phyloP scores from a whole-genome alignment of 768 basidiomycete species.

The Serendipita vermifera region DNA sequence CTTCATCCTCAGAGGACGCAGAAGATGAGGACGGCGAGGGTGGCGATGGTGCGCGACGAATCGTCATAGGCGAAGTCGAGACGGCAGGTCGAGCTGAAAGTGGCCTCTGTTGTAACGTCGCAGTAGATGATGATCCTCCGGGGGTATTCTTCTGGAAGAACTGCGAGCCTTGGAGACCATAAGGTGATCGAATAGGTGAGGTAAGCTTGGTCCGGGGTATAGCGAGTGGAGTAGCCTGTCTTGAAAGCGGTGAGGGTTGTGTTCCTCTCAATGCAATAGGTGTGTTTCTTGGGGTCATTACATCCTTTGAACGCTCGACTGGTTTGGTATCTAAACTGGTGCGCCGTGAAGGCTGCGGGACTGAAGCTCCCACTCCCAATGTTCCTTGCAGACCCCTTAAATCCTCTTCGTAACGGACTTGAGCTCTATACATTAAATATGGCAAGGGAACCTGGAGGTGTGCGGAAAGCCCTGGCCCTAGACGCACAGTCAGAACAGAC shows the following conservation, averaged over 20 bases:
- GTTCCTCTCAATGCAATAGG: not conserved
- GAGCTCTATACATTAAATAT: conserved; percentile 72
- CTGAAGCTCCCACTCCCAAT: conserved; percentile 47
- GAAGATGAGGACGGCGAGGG: conserved; percentile 20
- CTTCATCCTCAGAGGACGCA: conserved; percentile 39
- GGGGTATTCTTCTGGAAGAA: not conserved
- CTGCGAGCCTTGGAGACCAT: not conserved
- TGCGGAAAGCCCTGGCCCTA: conserved; percentile 74
- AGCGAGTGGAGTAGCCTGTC: not conserved
- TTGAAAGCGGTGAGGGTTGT: not conserved
- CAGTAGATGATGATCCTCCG: not conserved
- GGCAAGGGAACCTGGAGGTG: conserved; percentile 73
- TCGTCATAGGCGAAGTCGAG: not conserved
- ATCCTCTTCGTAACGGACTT: conserved; percentile 75
- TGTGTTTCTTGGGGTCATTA: not conserved
- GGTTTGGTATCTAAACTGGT: conserved; percentile 3
- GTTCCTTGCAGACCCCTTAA: conserved; percentile 65
- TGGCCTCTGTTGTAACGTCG: not conserved
- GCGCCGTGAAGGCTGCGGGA: conserved; percentile 26
- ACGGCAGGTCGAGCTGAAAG: not conserved
- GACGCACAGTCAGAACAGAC: not conserved
- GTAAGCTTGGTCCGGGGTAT: not conserved
- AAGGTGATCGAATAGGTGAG: not conserved
- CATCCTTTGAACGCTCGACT: not conserved
- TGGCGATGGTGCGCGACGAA: conserved; percentile 9